Base-by-base conservation (phyloP, 768 basidiomycete genomes). In the Psilocybe cyanescens region DNA sequence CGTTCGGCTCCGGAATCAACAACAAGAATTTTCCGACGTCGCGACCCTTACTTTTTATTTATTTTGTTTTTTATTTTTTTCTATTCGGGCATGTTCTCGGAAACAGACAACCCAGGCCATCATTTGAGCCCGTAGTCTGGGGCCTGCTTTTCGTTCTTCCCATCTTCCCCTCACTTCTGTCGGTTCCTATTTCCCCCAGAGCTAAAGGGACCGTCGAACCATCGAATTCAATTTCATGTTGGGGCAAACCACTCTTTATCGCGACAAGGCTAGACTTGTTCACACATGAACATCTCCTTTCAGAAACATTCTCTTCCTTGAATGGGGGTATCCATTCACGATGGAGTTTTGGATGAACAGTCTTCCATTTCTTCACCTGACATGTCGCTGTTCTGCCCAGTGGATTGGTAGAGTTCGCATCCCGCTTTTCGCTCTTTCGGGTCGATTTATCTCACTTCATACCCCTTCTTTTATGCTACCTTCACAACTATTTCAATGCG, bases 401-500 rank as follows among this genome's bases (percentile, higher is more conserved):
- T 17, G 14, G 33, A 35, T 41, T 45, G 60, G 9, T 57, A 12
- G 46, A 55, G 33, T 39, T 45, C 37, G 33, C n/a, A 54, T 52
- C 39, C 46, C 29, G 51, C 37, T 59, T 52, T 55, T 24, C 47
- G 45, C 50, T 47, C 29, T 49, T 48, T 63, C 33, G 24, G 45
- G 41, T 44, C 4, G 41, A 44, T 44, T 44, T 44, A 44, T 16
- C 54, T 44, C 58, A 14, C 9, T 29, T 17, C 33, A 37, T 48
- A 47, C 62, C 4, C n/a, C 31, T 45, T 37, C 41, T 53, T 52
- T 39, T 24, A 8, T 24, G 33, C 1, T 31, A 3, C 14, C 6
- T 49, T 48, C 41, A 17, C 47, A 51, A 49, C 24, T 30, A 29
- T 56, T 55, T 53, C 58, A 48, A 52, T 45, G 9, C 59, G 28